Conservation (phyloP, 345 rosid genomes). For the Populus deltoides region DNA sequence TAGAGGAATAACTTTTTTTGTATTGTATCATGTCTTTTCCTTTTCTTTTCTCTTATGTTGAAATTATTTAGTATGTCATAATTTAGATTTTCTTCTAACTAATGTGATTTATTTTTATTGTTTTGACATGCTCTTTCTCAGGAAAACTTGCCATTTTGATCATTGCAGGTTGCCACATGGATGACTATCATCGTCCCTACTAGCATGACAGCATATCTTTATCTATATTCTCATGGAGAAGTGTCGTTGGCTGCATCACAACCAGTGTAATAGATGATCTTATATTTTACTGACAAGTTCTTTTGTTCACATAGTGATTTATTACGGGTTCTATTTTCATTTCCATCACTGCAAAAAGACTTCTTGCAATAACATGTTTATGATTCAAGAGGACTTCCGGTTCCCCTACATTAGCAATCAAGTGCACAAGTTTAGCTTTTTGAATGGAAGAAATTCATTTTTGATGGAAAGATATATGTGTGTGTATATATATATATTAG, state of each 20-base stretch:
- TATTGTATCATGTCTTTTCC: background rate
- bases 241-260: constrained; percentile 91
- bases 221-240: constrained; percentile 96
- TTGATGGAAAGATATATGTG: background rate
- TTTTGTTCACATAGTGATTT: background rate
- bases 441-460: background rate
- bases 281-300: background rate
- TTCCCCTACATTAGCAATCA: background rate
- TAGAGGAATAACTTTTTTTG: background rate
- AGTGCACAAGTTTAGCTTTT: background rate
- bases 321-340: constrained; percentile 8
- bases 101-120: background rate
- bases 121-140: background rate
- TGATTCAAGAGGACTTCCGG: background rate
- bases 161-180: constrained; percentile 89
- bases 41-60: background rate
- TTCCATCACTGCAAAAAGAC: background rate
- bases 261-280: constrained; percentile 99
- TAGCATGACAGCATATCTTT: constrained; percentile 93
- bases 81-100: background rate
- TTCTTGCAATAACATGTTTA: background rate
- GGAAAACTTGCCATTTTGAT: constrained; percentile 1
- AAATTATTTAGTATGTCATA: background rate
- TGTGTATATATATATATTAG: background rate
- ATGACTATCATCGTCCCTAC: constrained; percentile 88